Evolutionary conservation across 768 basidiomycete genomes (phyloP).

Genomic region (Panaeolus papilionaceus): DNA sequence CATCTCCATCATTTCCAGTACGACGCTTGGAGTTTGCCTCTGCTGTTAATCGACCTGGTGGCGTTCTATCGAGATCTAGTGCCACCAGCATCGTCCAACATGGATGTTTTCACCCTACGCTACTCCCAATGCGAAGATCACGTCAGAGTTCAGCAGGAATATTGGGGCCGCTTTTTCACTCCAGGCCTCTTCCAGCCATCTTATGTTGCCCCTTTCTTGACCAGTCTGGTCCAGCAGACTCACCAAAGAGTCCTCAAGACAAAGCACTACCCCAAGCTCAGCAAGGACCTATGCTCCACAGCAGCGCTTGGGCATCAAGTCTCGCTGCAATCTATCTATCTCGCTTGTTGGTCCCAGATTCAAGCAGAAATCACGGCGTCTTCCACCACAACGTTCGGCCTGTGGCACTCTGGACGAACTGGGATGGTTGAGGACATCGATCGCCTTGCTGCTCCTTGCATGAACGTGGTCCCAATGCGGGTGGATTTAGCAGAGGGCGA

Average conservation of each 20-base stretch:
- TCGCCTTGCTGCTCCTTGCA: conserved; percentile 48
- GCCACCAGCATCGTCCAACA: conserved; percentile 31
- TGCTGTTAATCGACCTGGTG: conserved; percentile 47
- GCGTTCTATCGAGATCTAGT: conserved; percentile 37
- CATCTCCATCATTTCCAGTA: conserved; percentile 57
- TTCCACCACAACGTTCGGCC: conserved; percentile 43
- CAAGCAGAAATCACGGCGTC: conserved; percentile 38
- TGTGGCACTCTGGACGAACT: conserved; percentile 55
- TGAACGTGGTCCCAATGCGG: conserved; percentile 49
- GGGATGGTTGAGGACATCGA: conserved; percentile 40
- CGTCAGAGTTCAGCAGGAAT: conserved; percentile 33
- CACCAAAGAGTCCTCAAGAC: not conserved
- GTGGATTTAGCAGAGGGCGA: conserved; percentile 28
- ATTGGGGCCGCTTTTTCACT: conserved; percentile 44
- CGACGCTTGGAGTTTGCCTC: conserved; percentile 51
- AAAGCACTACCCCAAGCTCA: not conserved
- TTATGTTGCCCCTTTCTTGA: conserved; percentile 16
- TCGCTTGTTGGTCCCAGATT: conserved; percentile 50
- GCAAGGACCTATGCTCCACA: not conserved
- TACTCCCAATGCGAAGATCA: conserved; percentile 29
- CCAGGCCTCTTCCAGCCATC: conserved; percentile 27
- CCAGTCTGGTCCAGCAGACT: not conserved
- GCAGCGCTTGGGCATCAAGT: conserved; percentile 19
- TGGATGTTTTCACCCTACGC: conserved; percentile 34
- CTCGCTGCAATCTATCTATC: conserved; percentile 46